phyloP scores from a whole-genome alignment of 2,329 filamentous ascomycete genomes.

The Diaporthe aspalathi region DNA sequence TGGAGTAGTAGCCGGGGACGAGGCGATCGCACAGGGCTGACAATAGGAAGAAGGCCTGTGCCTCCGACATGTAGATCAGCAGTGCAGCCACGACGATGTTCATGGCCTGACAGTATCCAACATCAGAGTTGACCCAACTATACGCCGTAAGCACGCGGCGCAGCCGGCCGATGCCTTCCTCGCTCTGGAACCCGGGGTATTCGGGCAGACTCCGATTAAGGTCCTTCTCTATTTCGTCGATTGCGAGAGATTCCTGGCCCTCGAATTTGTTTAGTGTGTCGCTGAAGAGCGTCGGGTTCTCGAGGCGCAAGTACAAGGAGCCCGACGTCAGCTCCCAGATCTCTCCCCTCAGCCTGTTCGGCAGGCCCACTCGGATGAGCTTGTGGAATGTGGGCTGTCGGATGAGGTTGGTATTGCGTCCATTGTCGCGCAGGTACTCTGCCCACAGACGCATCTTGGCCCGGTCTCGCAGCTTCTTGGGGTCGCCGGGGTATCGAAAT shows the following conservation, averaged over 20 bases:
- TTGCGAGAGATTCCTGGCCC: constrained; percentile 90
- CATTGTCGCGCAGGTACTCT: constrained; percentile 95
- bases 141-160: constrained; percentile 94
- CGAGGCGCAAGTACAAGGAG: constrained; percentile 86
- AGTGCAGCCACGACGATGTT: constrained; percentile 99
- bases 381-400: constrained; percentile 98
- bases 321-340: constrained; percentile 96
- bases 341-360: constrained; percentile 91
- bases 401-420: constrained; percentile 89
- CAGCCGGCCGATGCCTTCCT: constrained; percentile 91
- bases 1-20: constrained; percentile 96
- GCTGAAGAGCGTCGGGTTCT: constrained; percentile 84
- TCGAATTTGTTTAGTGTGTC: constrained; percentile 87
- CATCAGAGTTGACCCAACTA: constrained; percentile 95
- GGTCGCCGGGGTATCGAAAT: constrained; percentile 94
- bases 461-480: constrained; percentile 90
- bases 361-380: constrained; percentile 92
- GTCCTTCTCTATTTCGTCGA: constrained; percentile 99
- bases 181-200: constrained; percentile 96
- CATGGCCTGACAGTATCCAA: constrained; percentile 99
- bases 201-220: constrained; percentile 95
- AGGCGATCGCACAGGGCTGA: constrained; percentile 92
- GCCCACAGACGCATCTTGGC: constrained; percentile 99
- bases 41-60: constrained; percentile 94
- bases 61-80: constrained; percentile 97